Percentiles rank a stretch among this genome's conserved stretches.
These are phyloP conservation scores for Suhomyces guaymorum DNA, from an alignment of 1,139 yeast species.

Conservation along the genomic window DNA sequence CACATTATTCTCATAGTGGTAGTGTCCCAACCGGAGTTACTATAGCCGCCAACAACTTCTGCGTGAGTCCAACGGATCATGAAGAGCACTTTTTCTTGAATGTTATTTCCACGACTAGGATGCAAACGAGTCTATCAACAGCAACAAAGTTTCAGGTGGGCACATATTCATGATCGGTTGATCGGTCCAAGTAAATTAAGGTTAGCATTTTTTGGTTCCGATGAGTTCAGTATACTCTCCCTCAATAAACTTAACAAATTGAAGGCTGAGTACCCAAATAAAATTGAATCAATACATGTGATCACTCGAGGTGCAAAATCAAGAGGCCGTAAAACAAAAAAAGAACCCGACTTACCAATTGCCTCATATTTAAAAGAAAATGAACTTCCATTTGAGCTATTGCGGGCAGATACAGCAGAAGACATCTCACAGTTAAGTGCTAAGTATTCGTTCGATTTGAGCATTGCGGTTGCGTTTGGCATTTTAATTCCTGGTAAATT, in stretches of 20 bases:
- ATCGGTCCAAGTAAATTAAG: constrained; percentile 10
- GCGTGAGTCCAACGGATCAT: no score
- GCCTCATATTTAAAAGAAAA: constrained; percentile 25
- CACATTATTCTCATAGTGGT: no score
- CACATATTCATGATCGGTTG: no score
- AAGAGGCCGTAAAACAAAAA: constrained; percentile 64
- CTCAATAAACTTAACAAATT: constrained; percentile 47
- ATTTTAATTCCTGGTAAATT: constrained; percentile 67
- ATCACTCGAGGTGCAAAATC: constrained; percentile 69
- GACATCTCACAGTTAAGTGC: constrained; percentile 48
- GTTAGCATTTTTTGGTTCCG: constrained; percentile 82
- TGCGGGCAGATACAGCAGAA: constrained; percentile 57
- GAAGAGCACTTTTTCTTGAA: no score
- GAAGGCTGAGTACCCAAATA: constrained; percentile 24
- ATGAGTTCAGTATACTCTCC: constrained; percentile 65
- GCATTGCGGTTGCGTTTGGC: constrained; percentile 91
- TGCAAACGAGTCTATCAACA: no score
- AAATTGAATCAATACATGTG: constrained; percentile 54
- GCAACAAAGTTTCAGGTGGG: no score
- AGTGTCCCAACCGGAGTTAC: no score
- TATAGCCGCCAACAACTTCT: no score
- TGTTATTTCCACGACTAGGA: no score
- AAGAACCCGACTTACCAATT: constrained; percentile 55
- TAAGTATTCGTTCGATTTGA: constrained; percentile 50
- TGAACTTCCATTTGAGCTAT: constrained; percentile 34